Evolutionary conservation across 129 eudicot species (phyloP).

Genomic region (Centrapalus pauciflorus): DNA sequence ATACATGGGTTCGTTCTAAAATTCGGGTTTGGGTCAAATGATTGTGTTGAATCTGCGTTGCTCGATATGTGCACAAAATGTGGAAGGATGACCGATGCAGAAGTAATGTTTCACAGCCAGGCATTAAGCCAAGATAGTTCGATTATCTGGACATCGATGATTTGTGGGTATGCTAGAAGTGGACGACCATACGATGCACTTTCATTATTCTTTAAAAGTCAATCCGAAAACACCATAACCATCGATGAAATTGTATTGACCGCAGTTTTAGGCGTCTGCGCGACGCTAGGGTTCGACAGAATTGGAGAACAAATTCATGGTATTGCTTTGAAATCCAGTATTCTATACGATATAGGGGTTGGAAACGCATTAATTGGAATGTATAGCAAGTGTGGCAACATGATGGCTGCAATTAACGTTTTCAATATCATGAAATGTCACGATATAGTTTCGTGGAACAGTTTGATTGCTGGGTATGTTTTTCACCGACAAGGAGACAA

Average conservation of each 20-base stretch:
- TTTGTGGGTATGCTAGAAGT: constrained; percentile 75
- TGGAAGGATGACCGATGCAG: constrained; percentile 76
- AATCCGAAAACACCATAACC: constrained; percentile 27
- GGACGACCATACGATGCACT: constrained; percentile 64
- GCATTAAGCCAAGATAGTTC: constrained; percentile 28
- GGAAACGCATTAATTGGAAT: constrained; percentile 70
- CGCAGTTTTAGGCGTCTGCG: constrained; percentile 63
- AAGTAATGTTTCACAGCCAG: constrained; percentile 39
- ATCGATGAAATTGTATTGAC: constrained; percentile 58
- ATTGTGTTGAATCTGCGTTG: constrained; percentile 53
- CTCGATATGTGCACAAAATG: constrained; percentile 89
- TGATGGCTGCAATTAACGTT: constrained; percentile 46
- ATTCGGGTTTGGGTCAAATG: constrained; percentile 44
- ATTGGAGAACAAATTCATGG: constrained; percentile 79
- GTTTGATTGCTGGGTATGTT: constrained; percentile 67
- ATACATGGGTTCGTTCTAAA: constrained; percentile 73
- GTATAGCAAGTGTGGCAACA: constrained; percentile 74
- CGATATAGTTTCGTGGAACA: constrained; percentile 76
- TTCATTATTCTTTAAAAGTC: constrained; percentile 43
- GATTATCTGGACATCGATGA: constrained; percentile 57
- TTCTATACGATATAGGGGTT: constrained; percentile 43
- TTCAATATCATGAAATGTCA: constrained; percentile 52
- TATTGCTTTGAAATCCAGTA: constrained; percentile 41
- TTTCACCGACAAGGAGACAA: constrained; percentile 66
- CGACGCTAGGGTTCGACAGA: constrained; percentile 53